These are phyloP conservation scores for Fagopyrum homotropicum DNA, from an alignment of 148 eudicot genomes.

Conservation along the genomic window DNA sequence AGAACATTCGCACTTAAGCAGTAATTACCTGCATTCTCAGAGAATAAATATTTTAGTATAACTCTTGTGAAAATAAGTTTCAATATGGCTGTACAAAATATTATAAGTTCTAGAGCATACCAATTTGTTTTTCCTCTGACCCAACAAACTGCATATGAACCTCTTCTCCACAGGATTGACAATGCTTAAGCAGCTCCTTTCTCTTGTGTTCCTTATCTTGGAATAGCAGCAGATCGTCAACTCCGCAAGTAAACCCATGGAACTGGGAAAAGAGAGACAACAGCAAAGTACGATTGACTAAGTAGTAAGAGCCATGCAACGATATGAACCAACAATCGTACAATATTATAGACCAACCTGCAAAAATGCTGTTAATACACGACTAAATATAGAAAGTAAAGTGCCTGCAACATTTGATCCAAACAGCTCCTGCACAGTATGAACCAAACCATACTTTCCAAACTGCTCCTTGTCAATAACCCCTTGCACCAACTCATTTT, in stretches of 20 bases:
- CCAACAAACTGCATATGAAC: conserved; percentile 56
- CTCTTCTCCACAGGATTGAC: conserved; percentile 69
- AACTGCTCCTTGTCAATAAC: conserved; percentile 99
- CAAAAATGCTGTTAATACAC: conserved; percentile 63
- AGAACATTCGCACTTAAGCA: not conserved
- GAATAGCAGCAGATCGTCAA: conserved; percentile 77
- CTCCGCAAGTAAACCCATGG: conserved; percentile 95
- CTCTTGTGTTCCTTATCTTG: conserved; percentile 50
- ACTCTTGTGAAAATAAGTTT: not conserved
- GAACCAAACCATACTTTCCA: conserved; percentile 96
- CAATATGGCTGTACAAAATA: not conserved
- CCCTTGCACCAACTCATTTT: conserved; percentile 90
- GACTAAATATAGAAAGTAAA: conserved; percentile 84
- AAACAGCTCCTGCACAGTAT: conserved; percentile 94
- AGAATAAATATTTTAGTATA: not conserved
- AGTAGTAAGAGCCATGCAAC: not conserved
- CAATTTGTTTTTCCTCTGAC: not conserved
- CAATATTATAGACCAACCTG: conserved; percentile 41
- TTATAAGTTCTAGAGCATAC: not conserved
- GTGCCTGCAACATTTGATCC: conserved; percentile 74
- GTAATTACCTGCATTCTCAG: not conserved
- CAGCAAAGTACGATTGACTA: not conserved
- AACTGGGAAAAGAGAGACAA: conserved; percentile 33
- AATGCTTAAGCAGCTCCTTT: conserved; percentile 59
- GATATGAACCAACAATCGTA: not conserved